phyloP scores from a whole-genome alignment of 139 green algal species.

The Closterium sp. region DNA sequence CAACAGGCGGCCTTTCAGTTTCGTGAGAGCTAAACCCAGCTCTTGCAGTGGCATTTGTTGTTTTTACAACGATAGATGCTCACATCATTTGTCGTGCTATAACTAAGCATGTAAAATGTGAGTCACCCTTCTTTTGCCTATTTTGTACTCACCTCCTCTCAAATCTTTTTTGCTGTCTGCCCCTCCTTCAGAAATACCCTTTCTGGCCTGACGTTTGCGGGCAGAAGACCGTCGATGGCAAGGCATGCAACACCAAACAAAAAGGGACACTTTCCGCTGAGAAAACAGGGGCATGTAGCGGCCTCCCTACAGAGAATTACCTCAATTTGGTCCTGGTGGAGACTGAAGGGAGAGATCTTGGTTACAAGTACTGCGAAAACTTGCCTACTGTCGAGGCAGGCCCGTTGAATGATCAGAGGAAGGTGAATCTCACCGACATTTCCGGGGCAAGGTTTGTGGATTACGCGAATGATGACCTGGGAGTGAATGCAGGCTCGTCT shows the following conservation, averaged over 20 bases:
- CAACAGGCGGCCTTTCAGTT: no score
- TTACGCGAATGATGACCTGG: not conserved
- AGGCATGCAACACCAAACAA: not conserved
- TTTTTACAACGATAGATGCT: no score
- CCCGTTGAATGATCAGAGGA: not conserved
- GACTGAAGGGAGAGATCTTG: not conserved
- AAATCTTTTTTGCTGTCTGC: not conserved
- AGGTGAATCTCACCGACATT: not conserved
- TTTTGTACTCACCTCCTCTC: no score
- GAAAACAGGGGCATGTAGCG: constrained; percentile 1
- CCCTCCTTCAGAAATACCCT: not conserved
- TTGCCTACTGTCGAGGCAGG: not conserved
- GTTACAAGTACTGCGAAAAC: constrained; percentile 7
- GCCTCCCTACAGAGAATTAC: constrained; percentile 6
- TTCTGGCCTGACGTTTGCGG: not conserved
- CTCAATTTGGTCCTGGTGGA: constrained; percentile 1
- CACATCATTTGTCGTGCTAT: no score
- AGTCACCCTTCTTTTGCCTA: not conserved
- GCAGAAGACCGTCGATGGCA: not conserved
- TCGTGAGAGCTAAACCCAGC: no score
- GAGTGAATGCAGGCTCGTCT: not conserved
- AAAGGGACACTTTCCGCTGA: not conserved
- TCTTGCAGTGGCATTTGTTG: no score
- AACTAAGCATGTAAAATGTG: no score
- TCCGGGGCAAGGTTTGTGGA: not conserved